Base-by-base conservation (phyloP, 140 eudicot genomes). In the Erigeron philadelphicus region DNA sequence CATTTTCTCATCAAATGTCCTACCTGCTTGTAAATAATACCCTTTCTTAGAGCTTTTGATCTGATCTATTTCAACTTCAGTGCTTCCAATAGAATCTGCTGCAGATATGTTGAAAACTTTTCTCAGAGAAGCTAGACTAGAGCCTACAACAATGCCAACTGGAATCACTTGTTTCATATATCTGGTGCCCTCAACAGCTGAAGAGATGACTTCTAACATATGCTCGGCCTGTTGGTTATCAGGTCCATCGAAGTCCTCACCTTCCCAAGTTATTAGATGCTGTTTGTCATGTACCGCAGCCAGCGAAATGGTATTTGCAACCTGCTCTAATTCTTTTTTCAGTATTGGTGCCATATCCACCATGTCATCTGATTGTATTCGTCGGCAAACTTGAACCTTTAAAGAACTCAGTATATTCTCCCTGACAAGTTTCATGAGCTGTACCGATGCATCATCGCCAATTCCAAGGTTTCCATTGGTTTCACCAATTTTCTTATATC, bases 121-220 rank as follows among this genome's bases (percentile, higher is more conserved):
- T 67, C 81, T 79, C 71, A 89, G 55, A 75, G 95, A 79, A 83
- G 97, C 99, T 65, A 94, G 80, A 79, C 84, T 78, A 35, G 95
- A 80, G 38, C 95, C 97, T 25, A 94, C 90, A 59, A 89, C 73
- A 68, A 89, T 90, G 58, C 95, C 99, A 78, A 85, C 82, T 56
- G 99, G 99, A 78, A 94, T 52, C 45, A 84, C 78, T 75, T 70
- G 81, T 80, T 78, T 87, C 83, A 94, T 67, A 70, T 81, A 83
- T 61, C 59, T 72, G 11, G 96, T 94, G 12, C 79, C 78, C 68
- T 80, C 74, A 77, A 89, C 78, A 45, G 89, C 90, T 38, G 79
- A 81, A 49, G 87, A 78, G 60, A 94, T 79, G 68, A 79, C 87
- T 18, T 75, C 80, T 56, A 84, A 13, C n/a, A 94, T 60, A 44